Conservation (phyloP, 2,329 filamentous ascomycete genomes). For the Thielaviopsis punctulata region DNA sequence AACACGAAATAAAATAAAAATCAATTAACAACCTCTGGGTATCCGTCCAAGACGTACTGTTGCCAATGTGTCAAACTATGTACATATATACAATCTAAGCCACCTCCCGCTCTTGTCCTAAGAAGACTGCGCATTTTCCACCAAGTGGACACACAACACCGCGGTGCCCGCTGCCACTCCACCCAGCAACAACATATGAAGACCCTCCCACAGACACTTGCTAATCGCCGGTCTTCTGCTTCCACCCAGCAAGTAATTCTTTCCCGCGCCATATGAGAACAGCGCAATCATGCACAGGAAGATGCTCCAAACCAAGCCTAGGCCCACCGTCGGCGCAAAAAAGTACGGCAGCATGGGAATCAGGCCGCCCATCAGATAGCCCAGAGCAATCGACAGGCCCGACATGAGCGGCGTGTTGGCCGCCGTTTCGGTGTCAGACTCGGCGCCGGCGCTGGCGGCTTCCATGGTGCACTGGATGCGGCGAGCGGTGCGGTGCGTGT, state of each 20-base stretch:
- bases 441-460: not conserved
- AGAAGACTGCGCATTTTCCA: not conserved
- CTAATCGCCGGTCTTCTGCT: constrained; percentile 17
- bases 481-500: constrained; percentile 15
- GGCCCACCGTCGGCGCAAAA: constrained; percentile 24
- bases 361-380: constrained; percentile 45
- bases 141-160: constrained; percentile 16
- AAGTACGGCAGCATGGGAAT: constrained; percentile 48
- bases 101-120: not conserved
- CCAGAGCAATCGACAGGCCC: constrained; percentile 41
- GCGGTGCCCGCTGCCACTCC: constrained; percentile 19
- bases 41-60: not conserved
- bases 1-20: too few species aligned
- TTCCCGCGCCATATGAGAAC: constrained; percentile 38
- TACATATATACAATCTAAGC: not conserved
- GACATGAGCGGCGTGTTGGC: constrained; percentile 25
- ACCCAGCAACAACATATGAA: constrained; percentile 21
- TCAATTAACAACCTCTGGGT: not conserved
- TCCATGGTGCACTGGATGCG: constrained; percentile 14
- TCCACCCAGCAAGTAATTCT: constrained; percentile 23
- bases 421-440: constrained; percentile 13
- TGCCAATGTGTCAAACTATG: not conserved
- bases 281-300: constrained; percentile 35
- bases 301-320: constrained; percentile 35
- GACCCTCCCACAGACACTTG: constrained; percentile 16